phyloP scores from a whole-genome alignment of 129 eudicot genomes.

The Flaveria ramosissima region DNA sequence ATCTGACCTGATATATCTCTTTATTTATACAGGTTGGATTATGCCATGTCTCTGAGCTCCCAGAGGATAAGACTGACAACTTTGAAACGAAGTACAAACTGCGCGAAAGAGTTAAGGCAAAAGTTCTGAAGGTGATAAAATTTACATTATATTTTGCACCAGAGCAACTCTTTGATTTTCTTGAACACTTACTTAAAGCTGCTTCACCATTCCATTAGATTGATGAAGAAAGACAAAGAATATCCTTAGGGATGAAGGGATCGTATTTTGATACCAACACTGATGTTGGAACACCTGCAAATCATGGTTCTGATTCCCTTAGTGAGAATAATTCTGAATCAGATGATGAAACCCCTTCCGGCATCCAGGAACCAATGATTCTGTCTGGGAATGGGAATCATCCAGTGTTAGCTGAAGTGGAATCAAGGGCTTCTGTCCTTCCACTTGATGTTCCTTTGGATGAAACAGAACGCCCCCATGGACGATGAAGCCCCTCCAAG shows the following conservation, averaged over 20 bases:
- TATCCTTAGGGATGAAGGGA: slow-evolving; percentile 83
- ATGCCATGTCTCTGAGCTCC: slow-evolving; percentile 86
- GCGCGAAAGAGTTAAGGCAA: slow-evolving; percentile 75
- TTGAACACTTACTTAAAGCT: neutral
- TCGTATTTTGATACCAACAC: slow-evolving; percentile 52
- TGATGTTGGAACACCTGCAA: slow-evolving; percentile 28
- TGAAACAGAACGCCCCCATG: slow-evolving; percentile 53
- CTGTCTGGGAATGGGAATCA: slow-evolving; percentile 38
- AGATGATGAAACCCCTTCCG: slow-evolving; percentile 21
- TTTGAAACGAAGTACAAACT: slow-evolving; percentile 60
- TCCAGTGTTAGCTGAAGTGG: slow-evolving; percentile 55
- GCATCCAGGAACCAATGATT: slow-evolving; percentile 24
- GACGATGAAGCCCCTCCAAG: slow-evolving; percentile 33
- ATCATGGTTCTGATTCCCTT: slow-evolving; percentile 39
- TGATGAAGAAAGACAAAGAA: slow-evolving; percentile 67
- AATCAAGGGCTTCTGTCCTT: slow-evolving; percentile 76
- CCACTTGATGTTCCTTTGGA: slow-evolving; percentile 86
- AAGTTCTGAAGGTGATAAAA: slow-evolving; percentile 66
- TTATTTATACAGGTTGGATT: slow-evolving; percentile 59
- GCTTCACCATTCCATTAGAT: slow-evolving; percentile 45
- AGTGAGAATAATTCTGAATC: slow-evolving; percentile 29
- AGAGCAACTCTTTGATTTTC: neutral
- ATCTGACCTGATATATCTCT: neutral
- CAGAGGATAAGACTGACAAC: slow-evolving; percentile 61
- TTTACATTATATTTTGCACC: neutral